These are phyloP conservation scores for Diplodia corticola DNA, from an alignment of 2,329 filamentous ascomycete genomes.

Conservation along the genomic window DNA sequence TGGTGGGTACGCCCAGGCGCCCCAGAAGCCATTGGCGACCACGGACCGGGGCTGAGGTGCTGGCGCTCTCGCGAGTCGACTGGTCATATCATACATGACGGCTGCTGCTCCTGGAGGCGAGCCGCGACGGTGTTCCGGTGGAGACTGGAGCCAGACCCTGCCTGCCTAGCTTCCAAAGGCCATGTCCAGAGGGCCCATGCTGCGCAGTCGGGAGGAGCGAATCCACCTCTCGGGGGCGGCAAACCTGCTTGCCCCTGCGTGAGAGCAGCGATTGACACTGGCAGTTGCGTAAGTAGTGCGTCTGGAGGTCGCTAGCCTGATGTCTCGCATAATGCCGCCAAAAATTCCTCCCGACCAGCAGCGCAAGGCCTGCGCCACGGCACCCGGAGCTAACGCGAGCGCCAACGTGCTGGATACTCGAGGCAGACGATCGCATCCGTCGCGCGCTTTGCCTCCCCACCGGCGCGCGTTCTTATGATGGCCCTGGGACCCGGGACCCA, in stretches of 20 bases:
- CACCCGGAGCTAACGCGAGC: conserved; percentile 2
- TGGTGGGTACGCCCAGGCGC: neutral
- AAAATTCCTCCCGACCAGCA: conserved; percentile 4
- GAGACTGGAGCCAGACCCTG: neutral
- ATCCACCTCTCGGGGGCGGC: neutral
- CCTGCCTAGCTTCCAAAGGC: neutral
- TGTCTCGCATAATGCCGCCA: conserved; percentile 19
- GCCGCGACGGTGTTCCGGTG: neutral
- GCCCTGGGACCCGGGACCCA: conserved; percentile 4
- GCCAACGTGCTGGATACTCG: conserved; percentile 7
- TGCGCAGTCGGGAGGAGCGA: neutral
- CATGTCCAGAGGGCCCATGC: neutral
- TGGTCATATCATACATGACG: neutral
- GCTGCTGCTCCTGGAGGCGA: neutral
- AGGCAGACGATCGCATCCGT: conserved; percentile 8
- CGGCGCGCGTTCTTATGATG: conserved; percentile 4
- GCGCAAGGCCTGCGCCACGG: conserved; percentile 2
- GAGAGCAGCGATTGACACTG: neutral
- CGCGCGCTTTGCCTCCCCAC: neutral
- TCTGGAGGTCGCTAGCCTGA: neutral
- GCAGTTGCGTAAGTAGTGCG: conserved; percentile 16
- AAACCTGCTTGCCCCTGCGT: conserved; percentile 7
- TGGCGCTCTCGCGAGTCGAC: neutral
- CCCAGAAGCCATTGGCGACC: neutral
- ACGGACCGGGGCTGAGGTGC: neutral